A percentile compares a stretch with the other conserved stretches of the same genome.
phyloP scores from a whole-genome alignment of 2,329 filamentous ascomycete genomes.

The Parastagonospora avenae region DNA sequence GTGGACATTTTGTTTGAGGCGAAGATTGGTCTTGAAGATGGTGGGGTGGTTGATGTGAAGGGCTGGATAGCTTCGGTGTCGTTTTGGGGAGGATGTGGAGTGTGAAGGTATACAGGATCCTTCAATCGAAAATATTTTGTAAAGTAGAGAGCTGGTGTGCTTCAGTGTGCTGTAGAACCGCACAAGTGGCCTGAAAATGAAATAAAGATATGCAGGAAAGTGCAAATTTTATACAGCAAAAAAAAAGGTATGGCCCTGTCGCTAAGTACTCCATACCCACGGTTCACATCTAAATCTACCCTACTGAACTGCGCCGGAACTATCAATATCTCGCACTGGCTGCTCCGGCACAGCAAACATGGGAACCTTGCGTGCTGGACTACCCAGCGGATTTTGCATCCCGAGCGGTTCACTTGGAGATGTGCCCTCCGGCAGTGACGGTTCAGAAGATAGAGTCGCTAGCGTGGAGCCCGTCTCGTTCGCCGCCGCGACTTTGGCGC shows the following conservation, averaged over 20 bases:
- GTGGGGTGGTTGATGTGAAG: too few relatives aligned
- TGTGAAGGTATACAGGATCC: too few relatives aligned
- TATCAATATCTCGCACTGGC: conserved; percentile 48
- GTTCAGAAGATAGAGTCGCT: conserved; percentile 12
- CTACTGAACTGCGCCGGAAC: conserved; percentile 24
- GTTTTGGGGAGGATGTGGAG: background rate
- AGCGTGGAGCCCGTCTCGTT: conserved; percentile 13
- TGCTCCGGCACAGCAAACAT: conserved; percentile 52
- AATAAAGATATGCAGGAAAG: too few relatives aligned
- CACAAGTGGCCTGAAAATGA: too few relatives aligned
- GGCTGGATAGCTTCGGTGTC: too few relatives aligned
- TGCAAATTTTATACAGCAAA: background rate
- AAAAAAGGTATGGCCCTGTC: background rate
- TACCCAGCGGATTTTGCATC: conserved; percentile 28
- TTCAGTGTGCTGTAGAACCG: background rate
- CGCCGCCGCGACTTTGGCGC: conserved; percentile 26
- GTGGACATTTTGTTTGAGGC: background rate
- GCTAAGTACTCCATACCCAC: too few relatives aligned
- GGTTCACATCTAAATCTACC: background rate
- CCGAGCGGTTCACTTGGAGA: conserved; percentile 7
- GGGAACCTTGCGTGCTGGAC: conserved; percentile 42
- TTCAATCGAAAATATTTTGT: too few relatives aligned
- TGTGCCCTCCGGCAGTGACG: background rate
- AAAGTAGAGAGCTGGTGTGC: too few relatives aligned
- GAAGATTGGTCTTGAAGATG: too few relatives aligned